phyloP scores from a whole-genome alignment of 2,329 filamentous ascomycete species.

The Nakataea oryzae region DNA sequence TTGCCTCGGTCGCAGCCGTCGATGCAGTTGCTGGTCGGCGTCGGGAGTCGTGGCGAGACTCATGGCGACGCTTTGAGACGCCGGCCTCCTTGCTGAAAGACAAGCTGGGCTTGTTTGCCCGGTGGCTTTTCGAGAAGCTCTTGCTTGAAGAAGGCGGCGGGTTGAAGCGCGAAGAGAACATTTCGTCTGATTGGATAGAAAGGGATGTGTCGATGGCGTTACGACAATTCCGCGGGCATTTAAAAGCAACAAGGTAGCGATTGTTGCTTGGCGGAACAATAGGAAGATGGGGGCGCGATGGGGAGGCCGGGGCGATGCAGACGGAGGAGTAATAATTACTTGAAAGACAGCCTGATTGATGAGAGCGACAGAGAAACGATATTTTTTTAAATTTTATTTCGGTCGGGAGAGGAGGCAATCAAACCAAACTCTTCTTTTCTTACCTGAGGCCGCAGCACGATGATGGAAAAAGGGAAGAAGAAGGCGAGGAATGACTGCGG shows the following conservation, averaged over 20 bases:
- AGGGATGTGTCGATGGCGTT: background rate
- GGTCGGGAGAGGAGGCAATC: background rate
- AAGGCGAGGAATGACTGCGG: background rate
- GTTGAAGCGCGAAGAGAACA: conserved; percentile 4
- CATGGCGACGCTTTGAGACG: conserved; percentile 43
- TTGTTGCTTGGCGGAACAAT: background rate
- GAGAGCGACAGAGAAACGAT: background rate
- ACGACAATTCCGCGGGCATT: background rate
- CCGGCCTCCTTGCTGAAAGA: conserved; percentile 46
- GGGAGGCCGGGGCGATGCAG: background rate
- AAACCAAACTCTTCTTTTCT: background rate
- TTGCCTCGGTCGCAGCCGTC: conserved; percentile 26
- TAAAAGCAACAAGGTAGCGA: background rate
- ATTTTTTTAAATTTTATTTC: too few species aligned
- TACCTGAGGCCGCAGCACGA: background rate
- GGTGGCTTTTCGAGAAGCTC: conserved; percentile 44
- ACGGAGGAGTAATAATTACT: background rate
- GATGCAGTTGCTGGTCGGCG: conserved; percentile 38
- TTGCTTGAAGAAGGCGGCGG: conserved; percentile 11
- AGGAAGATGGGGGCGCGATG: background rate
- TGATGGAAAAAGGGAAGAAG: background rate
- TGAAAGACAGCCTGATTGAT: background rate
- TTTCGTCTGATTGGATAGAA: background rate
- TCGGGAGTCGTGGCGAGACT: conserved; percentile 40
- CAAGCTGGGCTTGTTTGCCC: conserved; percentile 36